phyloP scores from a whole-genome alignment of 2,329 filamentous ascomycete genomes.

The Paecilomyces fulvus region DNA sequence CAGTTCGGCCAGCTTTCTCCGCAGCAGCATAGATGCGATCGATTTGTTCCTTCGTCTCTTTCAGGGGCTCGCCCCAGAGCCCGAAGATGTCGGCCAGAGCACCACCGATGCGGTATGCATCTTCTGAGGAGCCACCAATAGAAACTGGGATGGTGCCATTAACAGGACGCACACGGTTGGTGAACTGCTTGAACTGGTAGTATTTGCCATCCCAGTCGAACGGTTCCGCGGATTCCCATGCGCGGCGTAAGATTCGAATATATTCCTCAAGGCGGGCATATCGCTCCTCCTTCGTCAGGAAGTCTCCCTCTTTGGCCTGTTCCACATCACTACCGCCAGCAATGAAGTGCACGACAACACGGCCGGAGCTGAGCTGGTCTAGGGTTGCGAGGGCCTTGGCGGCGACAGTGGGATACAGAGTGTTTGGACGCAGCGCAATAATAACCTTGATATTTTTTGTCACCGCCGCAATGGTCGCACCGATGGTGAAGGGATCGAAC shows the following conservation, averaged over 20 bases:
- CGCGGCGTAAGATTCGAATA: constrained; percentile 51
- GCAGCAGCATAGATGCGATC: constrained; percentile 52
- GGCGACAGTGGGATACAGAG: constrained; percentile 53
- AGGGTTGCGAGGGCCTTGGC: constrained; percentile 55
- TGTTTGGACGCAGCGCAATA: constrained; percentile 55
- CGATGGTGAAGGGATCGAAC: constrained; percentile 51
- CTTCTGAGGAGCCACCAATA: constrained; percentile 51
- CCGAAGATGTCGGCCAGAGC: constrained; percentile 54
- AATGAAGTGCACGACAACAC: constrained; percentile 56
- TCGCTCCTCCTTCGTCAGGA: constrained; percentile 48
- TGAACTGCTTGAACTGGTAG: constrained; percentile 53
- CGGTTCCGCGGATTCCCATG: constrained; percentile 48
- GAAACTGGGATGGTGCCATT: constrained; percentile 50
- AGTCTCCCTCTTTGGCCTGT: constrained; percentile 54
- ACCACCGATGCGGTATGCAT: constrained; percentile 53
- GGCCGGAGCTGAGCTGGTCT: constrained; percentile 50
- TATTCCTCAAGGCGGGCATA: constrained; percentile 54
- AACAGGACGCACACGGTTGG: constrained; percentile 45
- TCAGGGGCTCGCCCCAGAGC: constrained; percentile 55
- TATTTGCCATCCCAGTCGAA: constrained; percentile 56
- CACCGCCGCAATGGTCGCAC: constrained; percentile 48
- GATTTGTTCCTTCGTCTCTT: constrained; percentile 56
- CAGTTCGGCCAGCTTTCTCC: constrained; percentile 47
- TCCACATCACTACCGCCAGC: constrained; percentile 54
- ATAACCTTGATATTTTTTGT: constrained; percentile 55